Conservation (phyloP, 768 basidiomycete species). For the Serendipita sp. region DNA sequence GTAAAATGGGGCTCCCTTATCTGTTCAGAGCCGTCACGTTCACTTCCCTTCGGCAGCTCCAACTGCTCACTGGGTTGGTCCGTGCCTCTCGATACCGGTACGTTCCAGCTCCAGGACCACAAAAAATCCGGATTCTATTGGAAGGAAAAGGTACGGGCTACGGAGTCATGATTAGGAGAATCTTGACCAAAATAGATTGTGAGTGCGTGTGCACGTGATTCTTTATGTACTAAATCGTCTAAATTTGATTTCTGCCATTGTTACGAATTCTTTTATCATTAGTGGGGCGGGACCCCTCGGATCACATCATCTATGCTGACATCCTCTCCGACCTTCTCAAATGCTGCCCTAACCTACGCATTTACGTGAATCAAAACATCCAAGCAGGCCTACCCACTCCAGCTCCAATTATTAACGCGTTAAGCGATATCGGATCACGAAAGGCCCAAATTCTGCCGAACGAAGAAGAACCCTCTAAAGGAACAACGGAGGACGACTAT, state of each 20-base stretch:
- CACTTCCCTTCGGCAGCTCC: background rate
- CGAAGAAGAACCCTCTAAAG: background rate
- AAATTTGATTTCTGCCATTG: background rate
- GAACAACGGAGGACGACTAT: background rate
- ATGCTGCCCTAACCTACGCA: background rate
- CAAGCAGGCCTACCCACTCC: background rate
- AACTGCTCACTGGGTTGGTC: background rate
- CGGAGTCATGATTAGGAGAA: background rate
- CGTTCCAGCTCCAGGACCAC: background rate
- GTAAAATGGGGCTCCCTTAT: background rate
- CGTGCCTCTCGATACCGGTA: background rate
- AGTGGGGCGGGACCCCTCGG: background rate
- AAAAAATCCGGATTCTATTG: background rate
- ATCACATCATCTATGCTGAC: slow-evolving; percentile 4
- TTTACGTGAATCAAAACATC: background rate
- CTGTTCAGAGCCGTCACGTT: background rate
- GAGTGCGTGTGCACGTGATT: background rate
- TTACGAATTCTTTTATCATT: no score
- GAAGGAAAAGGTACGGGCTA: background rate
- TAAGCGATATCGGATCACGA: background rate
- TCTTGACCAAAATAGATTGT: background rate
- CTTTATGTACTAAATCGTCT: background rate
- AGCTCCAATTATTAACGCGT: background rate
- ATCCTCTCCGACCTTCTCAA: slow-evolving; percentile 1
- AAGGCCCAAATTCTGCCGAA: background rate